Evolutionary conservation across 768 basidiomycete genomes (phyloP), one percentile per base, ranked within the genome.

Genomic region (Macrocybe gigantea): DNA sequence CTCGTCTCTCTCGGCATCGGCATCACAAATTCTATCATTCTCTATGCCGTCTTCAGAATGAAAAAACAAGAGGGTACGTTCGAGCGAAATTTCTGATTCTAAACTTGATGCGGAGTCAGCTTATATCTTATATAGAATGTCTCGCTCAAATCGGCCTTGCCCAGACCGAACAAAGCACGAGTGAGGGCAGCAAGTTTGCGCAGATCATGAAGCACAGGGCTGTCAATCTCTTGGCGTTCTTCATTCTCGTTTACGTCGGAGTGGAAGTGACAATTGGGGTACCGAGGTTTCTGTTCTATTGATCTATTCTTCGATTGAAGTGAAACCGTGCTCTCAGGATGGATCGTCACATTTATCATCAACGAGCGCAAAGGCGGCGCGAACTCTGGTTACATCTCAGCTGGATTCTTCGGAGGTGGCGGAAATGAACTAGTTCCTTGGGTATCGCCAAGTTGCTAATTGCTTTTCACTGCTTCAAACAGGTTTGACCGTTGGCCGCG

Each of bases 1-100:
- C 71, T 92, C 7, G 68, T 68, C 1, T 88, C 88, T 0, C 64
- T 92, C 0, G 83, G 79, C 1, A 53, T 93, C n/a, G 80, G 86
- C 0, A 47, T 80, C 11, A 52, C 68, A 37, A 90, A 87, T 53
- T 69, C 74, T 1, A 35, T 74, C 9, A 44, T 80, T 3, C 63
- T 93, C 5, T 53, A 74, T 2, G 48, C 56, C 2, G 77, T 87
- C 3, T 92, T 93, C 65, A 73, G 79, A n/a, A 64, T 85, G 43
- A 82, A 80, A 58, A 73, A 63, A 0, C 86, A 89, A 58, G 82
- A 90, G 56, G 82, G 89, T 83, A 41, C 12, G 62, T 47, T 5
- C 41, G 8, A 38, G 12, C 36, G 12, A 38, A 14, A 38, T 32
- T 29, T 14, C 6, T 41, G 12, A 11, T 29, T 6, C n/a, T 32